These are phyloP conservation scores for Bipolaris gigantea DNA, from an alignment of 2,329 filamentous ascomycete species.

Conservation along the genomic window DNA sequence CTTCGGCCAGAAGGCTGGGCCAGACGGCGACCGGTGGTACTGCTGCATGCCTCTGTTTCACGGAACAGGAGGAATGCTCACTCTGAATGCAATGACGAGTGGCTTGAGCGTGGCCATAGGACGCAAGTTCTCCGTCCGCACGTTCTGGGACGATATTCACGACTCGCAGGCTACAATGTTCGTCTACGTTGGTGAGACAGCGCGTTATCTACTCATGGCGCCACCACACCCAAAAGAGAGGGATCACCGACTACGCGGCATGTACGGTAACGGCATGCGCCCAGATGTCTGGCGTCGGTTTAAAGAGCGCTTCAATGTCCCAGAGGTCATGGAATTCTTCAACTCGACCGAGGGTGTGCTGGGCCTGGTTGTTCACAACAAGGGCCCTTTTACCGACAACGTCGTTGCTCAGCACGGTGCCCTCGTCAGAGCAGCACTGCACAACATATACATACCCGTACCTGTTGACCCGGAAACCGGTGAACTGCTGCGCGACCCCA, in stretches of 20 bases:
- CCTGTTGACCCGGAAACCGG: conserved; percentile 68
- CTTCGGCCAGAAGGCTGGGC: conserved; percentile 42
- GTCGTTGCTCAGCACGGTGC: conserved; percentile 71
- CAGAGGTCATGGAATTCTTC: conserved; percentile 72
- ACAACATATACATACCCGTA: conserved; percentile 64
- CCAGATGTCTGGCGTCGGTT: conserved; percentile 69
- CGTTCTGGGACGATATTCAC: conserved; percentile 72
- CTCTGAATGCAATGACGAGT: conserved; percentile 52
- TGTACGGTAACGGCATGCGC: conserved; percentile 67
- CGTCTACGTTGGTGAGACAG: conserved; percentile 76
- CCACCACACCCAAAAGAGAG: conserved; percentile 63
- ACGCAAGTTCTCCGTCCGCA: conserved; percentile 65
- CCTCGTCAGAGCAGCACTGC: conserved; percentile 56
- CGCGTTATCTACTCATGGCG: conserved; percentile 70
- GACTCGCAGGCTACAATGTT: conserved; percentile 69
- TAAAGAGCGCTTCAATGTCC: conserved; percentile 62
- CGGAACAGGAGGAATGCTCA: conserved; percentile 66
- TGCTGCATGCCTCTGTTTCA: conserved; percentile 78
- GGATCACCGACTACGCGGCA: conserved; percentile 59
- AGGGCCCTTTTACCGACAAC: conserved; percentile 60
- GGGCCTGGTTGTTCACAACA: conserved; percentile 53
- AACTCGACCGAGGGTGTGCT: conserved; percentile 74
- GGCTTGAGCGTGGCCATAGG: conserved; percentile 60
- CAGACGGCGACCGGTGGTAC: conserved; percentile 64
- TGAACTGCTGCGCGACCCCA: conserved; percentile 64